Conservation (phyloP, 345 rosid genomes). For the Microcos paniculata region DNA sequence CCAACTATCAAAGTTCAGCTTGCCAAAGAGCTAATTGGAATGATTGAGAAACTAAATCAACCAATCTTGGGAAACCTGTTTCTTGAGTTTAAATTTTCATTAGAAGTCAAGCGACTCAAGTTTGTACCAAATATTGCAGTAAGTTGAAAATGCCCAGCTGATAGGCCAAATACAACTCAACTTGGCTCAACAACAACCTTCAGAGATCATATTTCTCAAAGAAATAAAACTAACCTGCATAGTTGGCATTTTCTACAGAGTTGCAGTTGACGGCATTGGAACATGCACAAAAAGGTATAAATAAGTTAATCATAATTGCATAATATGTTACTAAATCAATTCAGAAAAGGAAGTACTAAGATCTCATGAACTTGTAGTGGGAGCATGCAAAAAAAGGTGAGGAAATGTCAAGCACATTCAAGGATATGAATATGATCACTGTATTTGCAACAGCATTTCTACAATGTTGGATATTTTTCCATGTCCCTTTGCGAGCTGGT, state of each 20-base stretch:
- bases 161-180: not conserved
- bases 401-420: not conserved
- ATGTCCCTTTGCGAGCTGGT: too few species aligned
- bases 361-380: not conserved
- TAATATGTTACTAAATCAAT: constrained; percentile 3
- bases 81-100: not conserved
- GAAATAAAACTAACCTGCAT: constrained; percentile 57
- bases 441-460: not conserved
- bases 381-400: not conserved
- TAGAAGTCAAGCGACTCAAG: not conserved
- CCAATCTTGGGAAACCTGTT: not conserved
- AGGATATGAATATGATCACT: not conserved
- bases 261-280: constrained; percentile 11
- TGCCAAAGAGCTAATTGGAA: not conserved
- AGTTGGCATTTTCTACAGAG: constrained; percentile 89
- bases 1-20: not conserved
- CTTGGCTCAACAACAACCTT: not conserved
- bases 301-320: constrained; percentile 20
- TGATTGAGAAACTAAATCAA: not conserved
- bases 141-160: not conserved
- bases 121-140: not conserved
- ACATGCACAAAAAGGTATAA: constrained; percentile 31
- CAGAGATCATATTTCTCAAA: not conserved
- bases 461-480: too few species aligned
- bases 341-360: not conserved